Evolutionary conservation across 345 rosid genomes (phyloP).

Genomic region (Eucalyptus grandis): DNA sequence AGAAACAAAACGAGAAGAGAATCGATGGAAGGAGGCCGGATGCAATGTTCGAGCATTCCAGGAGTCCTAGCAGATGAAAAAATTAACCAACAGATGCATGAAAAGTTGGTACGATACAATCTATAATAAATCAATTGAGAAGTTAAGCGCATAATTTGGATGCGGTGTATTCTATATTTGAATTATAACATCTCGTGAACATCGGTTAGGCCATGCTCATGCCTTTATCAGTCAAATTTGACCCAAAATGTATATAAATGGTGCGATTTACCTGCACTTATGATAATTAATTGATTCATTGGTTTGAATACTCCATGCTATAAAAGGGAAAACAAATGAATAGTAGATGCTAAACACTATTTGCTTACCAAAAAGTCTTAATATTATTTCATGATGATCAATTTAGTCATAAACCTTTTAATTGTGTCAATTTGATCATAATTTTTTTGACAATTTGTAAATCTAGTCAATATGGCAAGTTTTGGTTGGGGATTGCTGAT

Average conservation of each 20-base stretch:
- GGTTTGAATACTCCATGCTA: neutral
- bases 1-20: neutral
- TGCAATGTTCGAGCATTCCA: neutral
- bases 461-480: neutral
- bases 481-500: accelerated
- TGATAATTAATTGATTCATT: neutral
- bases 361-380: neutral
- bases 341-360: neutral
- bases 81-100: neutral
- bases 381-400: neutral
- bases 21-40: neutral
- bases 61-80: neutral
- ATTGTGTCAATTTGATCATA: neutral
- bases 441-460: accelerated
- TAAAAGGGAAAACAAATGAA: neutral
- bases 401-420: neutral
- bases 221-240: neutral
- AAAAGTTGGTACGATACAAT: neutral
- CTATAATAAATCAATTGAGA: neutral
- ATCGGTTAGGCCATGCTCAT: neutral
- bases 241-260: neutral
- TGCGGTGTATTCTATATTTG: neutral
- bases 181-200: neutral
- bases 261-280: neutral
- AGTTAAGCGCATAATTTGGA: neutral